A percentile compares a stretch with the other conserved stretches of the same genome.
Conservation (phyloP, 495 filamentous ascomycete species). For the Xylaria longipes region DNA sequence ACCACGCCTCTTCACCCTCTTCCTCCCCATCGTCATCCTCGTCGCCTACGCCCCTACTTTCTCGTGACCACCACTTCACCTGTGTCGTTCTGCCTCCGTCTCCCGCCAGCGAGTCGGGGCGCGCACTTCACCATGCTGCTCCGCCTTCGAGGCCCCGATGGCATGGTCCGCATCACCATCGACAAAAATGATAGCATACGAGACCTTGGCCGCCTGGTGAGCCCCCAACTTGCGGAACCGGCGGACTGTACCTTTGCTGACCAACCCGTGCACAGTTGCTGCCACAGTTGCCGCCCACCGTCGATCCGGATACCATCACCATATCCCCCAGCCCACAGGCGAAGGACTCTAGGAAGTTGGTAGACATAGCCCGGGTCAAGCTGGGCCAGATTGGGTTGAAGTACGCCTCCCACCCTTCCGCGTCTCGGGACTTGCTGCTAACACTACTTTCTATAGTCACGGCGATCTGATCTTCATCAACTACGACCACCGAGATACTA, state of each 20-base stretch:
- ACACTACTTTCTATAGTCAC: conserved; percentile 62
- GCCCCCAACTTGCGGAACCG: background rate
- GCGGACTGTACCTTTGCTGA: background rate
- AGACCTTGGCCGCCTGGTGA: conserved; percentile 58
- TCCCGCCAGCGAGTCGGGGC: background rate
- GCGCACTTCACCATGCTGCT: conserved; percentile 62
- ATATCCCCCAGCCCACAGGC: conserved; percentile 81
- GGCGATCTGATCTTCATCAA: conserved; percentile 88
- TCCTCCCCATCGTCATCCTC: background rate
- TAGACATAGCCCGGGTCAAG: conserved; percentile 68
- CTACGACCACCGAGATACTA: conserved; percentile 62
- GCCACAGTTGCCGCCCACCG: conserved; percentile 58
- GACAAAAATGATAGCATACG: conserved; percentile 63
- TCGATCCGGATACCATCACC: conserved; percentile 74
- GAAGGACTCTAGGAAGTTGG: conserved; percentile 74
- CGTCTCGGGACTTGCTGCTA: background rate
- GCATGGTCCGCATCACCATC: conserved; percentile 70
- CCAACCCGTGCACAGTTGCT: conserved; percentile 42
- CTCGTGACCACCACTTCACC: background rate
- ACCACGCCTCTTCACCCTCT: background rate
- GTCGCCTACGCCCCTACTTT: background rate
- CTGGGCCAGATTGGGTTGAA: conserved; percentile 74
- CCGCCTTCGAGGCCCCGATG: conserved; percentile 71
- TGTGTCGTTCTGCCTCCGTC: too few species aligned
- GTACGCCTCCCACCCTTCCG: conserved; percentile 49